These are phyloP conservation scores for Solanum hybrid DNA, from an alignment of 305 asterid species.

Conservation along the genomic window DNA sequence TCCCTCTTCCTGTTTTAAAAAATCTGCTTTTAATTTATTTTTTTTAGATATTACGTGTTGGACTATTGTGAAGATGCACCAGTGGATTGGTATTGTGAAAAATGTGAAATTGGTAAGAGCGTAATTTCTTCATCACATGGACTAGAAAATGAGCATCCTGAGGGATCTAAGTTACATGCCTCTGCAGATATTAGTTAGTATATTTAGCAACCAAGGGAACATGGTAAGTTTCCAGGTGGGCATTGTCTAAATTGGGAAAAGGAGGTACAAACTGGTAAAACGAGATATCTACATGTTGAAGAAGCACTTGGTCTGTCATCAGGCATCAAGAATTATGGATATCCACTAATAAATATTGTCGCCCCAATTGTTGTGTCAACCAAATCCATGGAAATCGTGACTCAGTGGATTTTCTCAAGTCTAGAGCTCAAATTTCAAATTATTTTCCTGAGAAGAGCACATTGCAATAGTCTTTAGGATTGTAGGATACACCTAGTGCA, in stretches of 20 bases:
- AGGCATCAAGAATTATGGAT: not conserved
- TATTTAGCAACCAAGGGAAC: not conserved
- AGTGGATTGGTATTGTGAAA: no score
- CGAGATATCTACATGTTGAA: not conserved
- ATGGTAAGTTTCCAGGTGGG: not conserved
- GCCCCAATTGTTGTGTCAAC: not conserved
- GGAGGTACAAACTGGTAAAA: not conserved
- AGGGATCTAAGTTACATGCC: not conserved
- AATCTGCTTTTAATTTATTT: no score
- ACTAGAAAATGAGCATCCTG: not conserved
- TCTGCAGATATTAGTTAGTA: not conserved
- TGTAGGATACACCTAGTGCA: not conserved
- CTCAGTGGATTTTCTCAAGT: conserved; percentile 8
- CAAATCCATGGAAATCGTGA: not conserved
- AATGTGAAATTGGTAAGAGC: not conserved
- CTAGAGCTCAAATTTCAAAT: not conserved
- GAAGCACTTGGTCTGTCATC: not conserved
- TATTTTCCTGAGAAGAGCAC: not conserved
- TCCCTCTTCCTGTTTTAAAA: no score
- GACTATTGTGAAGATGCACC: not conserved
- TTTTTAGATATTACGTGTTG: not conserved
- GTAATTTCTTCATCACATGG: not conserved
- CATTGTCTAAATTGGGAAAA: not conserved
- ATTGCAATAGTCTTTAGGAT: conserved; percentile 1
- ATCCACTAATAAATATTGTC: not conserved